These are phyloP conservation scores for Haematococcus sp. DNA, from an alignment of 139 green algal species.

Conservation along the genomic window DNA sequence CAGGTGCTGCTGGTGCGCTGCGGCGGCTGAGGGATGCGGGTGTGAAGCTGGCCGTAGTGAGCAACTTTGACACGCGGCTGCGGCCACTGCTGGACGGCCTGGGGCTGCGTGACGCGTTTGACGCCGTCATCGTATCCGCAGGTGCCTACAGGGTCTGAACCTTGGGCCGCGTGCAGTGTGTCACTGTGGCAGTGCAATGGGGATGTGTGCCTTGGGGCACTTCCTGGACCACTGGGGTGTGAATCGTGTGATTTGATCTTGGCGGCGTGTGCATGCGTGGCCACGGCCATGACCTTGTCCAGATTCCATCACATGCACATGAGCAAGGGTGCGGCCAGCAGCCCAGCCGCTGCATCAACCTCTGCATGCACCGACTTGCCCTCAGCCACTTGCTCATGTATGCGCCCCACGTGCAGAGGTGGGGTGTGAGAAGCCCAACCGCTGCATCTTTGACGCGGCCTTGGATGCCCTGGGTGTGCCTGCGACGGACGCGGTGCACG, in stretches of 20 bases:
- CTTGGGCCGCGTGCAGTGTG: no score
- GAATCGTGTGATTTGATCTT: no score
- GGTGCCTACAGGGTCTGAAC: slow-evolving; percentile 33
- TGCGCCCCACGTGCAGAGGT: slow-evolving; percentile 50
- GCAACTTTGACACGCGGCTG: slow-evolving; percentile 91
- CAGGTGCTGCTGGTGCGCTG: slow-evolving; percentile 58
- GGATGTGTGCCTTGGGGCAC: no score
- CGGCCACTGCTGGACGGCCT: slow-evolving; percentile 69
- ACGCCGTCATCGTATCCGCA: slow-evolving; percentile 75
- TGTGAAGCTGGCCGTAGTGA: slow-evolving; percentile 71
- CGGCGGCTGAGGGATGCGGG: slow-evolving; percentile 47
- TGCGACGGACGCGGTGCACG: slow-evolving; percentile 61
- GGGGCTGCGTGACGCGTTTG: slow-evolving; percentile 66
- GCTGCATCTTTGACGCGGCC: slow-evolving; percentile 69
- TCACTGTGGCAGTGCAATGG: no score
- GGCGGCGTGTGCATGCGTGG: no score
- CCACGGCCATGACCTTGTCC: no score
- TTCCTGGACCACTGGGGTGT: no score
- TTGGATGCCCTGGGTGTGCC: slow-evolving; percentile 38
- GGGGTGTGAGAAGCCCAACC: slow-evolving; percentile 86
- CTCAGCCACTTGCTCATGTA: not conserved
- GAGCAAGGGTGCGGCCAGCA: no score
- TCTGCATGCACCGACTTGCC: no score
- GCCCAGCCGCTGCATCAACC: no score
- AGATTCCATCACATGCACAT: no score